Percentiles rank a stretch among this genome's conserved stretches.
Conservation (phyloP, 257 asterid genomes). For the Anisodus tanguticus region DNA sequence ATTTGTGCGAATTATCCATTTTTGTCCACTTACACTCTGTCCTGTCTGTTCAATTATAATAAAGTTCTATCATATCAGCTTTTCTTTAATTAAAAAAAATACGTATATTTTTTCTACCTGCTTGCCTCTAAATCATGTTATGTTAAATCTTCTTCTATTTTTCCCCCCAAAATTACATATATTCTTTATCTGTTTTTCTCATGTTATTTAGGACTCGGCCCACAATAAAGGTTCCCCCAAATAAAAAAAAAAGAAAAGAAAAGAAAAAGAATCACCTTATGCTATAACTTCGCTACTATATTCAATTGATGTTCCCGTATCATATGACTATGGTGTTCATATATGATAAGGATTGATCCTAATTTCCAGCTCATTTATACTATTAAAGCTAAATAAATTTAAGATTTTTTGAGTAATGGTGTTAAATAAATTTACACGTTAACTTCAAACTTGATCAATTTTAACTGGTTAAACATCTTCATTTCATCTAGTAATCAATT, state of each 20-base stretch:
- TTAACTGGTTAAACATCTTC: background rate
- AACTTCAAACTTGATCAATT: background rate
- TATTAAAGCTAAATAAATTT: background rate
- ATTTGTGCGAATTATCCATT: too few species aligned
- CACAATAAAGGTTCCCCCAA: background rate
- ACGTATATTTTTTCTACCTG: background rate
- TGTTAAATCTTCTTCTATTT: background rate
- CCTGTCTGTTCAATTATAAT: background rate
- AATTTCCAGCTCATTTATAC: background rate
- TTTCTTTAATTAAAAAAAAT: background rate
- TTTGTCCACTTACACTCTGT: background rate
- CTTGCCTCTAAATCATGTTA: background rate
- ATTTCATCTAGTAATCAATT: background rate
- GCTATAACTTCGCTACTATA: background rate
- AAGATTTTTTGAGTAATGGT: background rate
- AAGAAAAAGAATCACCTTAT: background rate
- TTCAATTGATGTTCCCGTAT: background rate
- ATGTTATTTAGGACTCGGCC: background rate
- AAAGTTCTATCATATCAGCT: background rate
- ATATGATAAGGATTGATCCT: background rate
- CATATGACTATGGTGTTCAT: background rate
- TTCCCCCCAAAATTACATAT: background rate
- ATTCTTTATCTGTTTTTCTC: background rate
- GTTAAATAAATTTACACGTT: background rate
- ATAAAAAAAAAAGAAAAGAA: background rate